phyloP scores from a whole-genome alignment of 2,329 filamentous ascomycete genomes.

The Aspergillus novofumigatus region DNA sequence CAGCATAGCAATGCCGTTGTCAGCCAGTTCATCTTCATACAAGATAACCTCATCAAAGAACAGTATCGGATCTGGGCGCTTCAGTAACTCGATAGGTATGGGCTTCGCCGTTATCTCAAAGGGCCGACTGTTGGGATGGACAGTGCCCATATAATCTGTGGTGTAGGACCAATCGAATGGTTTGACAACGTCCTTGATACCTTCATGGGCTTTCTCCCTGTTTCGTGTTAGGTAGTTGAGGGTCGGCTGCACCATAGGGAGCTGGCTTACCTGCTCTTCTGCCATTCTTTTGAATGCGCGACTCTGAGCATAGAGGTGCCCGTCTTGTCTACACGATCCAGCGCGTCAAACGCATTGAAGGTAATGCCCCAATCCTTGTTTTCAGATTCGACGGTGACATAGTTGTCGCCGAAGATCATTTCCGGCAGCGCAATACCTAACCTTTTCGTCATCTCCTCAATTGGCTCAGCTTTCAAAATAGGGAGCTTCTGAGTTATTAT shows the following conservation, averaged over 20 bases:
- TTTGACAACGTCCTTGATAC: slow-evolving; percentile 89
- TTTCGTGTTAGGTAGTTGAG: slow-evolving; percentile 35
- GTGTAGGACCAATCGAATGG: slow-evolving; percentile 99
- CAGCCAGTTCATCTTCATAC: slow-evolving; percentile 95
- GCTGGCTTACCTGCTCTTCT: slow-evolving; percentile 57
- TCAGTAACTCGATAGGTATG: slow-evolving; percentile 83
- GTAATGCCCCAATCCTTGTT: slow-evolving; percentile 70
- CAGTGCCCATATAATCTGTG: slow-evolving; percentile 76
- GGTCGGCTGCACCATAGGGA: neutral
- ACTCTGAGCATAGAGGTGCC: slow-evolving; percentile 88
- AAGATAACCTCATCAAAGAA: slow-evolving; percentile 96
- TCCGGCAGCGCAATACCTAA: slow-evolving; percentile 87
- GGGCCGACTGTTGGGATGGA: slow-evolving; percentile 37
- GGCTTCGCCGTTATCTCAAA: slow-evolving; percentile 47
- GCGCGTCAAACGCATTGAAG: slow-evolving; percentile 82
- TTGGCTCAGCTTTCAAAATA: slow-evolving; percentile 86
- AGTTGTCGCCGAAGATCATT: slow-evolving; percentile 99
- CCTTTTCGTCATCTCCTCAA: slow-evolving; percentile 74
- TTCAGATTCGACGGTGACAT: slow-evolving; percentile 69
- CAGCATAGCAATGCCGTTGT: slow-evolving; percentile 89
- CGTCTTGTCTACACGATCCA: slow-evolving; percentile 92
- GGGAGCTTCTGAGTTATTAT: slow-evolving; percentile 85
- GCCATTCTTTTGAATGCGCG: slow-evolving; percentile 87
- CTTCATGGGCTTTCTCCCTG: slow-evolving; percentile 74
- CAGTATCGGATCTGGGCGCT: slow-evolving; percentile 84